Evolutionary conservation across 2,329 filamentous ascomycete genomes (phyloP).

Genomic region (Atkinsonella hypoxylon): DNA sequence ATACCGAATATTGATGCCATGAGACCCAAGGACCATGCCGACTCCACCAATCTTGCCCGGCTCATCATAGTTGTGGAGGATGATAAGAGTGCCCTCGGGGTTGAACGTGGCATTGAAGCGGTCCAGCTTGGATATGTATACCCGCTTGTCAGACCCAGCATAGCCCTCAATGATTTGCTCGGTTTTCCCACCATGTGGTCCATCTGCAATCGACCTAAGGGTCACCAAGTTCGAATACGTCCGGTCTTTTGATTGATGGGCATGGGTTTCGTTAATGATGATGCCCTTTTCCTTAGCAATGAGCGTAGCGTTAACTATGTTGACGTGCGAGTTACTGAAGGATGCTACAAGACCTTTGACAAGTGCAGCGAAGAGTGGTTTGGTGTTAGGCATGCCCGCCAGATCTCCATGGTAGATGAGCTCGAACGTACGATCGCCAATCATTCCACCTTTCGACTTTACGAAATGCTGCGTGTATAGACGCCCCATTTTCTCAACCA

Average conservation of each 20-base stretch:
- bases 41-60: constrained; percentile 76
- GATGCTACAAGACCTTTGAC: constrained; percentile 63
- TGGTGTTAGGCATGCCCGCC: constrained; percentile 58
- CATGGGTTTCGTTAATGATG: constrained; percentile 61
- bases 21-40: constrained; percentile 54
- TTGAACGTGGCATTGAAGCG: constrained; percentile 63
- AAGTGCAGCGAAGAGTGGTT: constrained; percentile 66
- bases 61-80: constrained; percentile 70
- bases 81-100: constrained; percentile 62
- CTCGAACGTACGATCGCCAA: constrained; percentile 59
- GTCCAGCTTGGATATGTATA: constrained; percentile 62
- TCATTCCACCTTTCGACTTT: constrained; percentile 27
- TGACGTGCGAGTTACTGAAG: constrained; percentile 59
- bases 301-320: constrained; percentile 70
- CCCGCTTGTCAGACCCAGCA: constrained; percentile 43
- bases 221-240: constrained; percentile 63
- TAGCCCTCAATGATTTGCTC: constrained; percentile 51
- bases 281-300: constrained; percentile 69
- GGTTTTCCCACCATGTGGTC: constrained; percentile 10
- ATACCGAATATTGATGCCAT: constrained; percentile 66
- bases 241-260: constrained; percentile 46
- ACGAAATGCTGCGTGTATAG: constrained; percentile 69
- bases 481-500: constrained; percentile 69
- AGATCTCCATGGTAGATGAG: constrained; percentile 68
- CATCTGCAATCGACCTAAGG: constrained; percentile 39